Base-by-base conservation (phyloP, 805 yeast species). In the Ogataea nitratoaversa region DNA sequence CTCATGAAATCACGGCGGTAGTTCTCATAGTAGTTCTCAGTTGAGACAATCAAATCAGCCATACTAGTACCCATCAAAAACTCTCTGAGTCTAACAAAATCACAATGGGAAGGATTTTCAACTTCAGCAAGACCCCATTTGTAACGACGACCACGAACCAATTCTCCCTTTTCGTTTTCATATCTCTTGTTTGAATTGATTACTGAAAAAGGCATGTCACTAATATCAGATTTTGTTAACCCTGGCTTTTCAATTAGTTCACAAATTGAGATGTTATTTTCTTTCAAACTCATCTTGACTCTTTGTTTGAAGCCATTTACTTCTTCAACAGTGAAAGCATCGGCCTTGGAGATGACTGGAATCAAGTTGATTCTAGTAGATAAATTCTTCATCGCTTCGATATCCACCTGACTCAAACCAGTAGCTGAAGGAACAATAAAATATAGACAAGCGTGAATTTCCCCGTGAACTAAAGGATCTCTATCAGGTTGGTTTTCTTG, bases 91-190 rank as follows among this genome's bases (percentile, higher is more conserved):
- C 70, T 70, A 22, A 62, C 47, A 54, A 88, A 88, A 58, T 91
- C 96, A 62, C 95, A 86, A 60, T 84, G 89, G 8, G 66, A 60
- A 16, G 73, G 74, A 58, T 87, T 82, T 54, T 85, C 95, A 30
- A 86, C 84, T 56, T 89, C 95, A 12, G 86, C 85, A 18, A 76
- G 61, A 0, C 97, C 97, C 96, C 96, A 90, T 14, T 68, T 71
- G 65, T 88, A 90, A 54, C 73, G 72, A 54, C 96, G 73, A 14
- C 93, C 95, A 47, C 84, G 71, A 22, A 84, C 84, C 3, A 62
- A 45, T 24, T 70, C 62, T 8, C 80, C 79, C 8, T 65, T 64
- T 3, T 61, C 50, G 37, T 70, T 70, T 34, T 55, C 50, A 24
- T 70, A 72, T 38, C 62, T 63, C 9, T 71, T 70, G 46, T 72